Evolutionary conservation across 352 stramenopile species (phyloP).

Genomic region (Globisporangium nagaii): DNA sequence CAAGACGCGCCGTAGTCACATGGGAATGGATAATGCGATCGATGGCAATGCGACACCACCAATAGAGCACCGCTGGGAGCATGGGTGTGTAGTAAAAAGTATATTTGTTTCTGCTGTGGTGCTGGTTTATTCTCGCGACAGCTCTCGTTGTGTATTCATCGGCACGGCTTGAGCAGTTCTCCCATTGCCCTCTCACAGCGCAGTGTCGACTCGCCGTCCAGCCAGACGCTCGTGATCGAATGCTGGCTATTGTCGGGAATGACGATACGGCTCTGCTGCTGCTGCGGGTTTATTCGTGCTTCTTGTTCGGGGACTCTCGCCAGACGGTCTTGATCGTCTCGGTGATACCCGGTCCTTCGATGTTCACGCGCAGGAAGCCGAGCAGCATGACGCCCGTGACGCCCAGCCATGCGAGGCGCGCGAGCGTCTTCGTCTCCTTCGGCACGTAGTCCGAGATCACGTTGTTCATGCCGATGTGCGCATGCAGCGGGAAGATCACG

Average conservation of each 20-base stretch:
- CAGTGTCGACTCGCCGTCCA: not conserved
- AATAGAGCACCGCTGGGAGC: too few relatives aligned
- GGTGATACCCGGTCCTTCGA: slow-evolving; percentile 79
- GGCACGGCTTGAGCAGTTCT: not conserved
- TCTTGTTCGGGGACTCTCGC: slow-evolving; percentile 71
- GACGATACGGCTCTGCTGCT: too few relatives aligned
- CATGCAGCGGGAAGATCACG: slow-evolving; percentile 84
- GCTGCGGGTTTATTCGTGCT: slow-evolving; percentile 27
- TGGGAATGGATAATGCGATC: too few relatives aligned
- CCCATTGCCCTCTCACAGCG: not conserved
- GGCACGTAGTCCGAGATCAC: slow-evolving; percentile 94
- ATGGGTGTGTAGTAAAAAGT: not conserved
- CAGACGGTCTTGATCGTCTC: slow-evolving; percentile 86
- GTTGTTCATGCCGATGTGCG: slow-evolving; percentile 93
- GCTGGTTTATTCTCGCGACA: not conserved
- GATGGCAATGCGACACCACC: not conserved
- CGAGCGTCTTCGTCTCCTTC: slow-evolving; percentile 56
- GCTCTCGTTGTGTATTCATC: not conserved
- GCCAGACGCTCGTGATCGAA: too few relatives aligned
- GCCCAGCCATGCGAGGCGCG: slow-evolving; percentile 61
- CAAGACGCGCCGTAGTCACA: too few relatives aligned
- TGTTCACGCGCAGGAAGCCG: slow-evolving; percentile 79
- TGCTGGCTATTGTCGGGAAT: too few relatives aligned
- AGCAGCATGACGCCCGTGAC: slow-evolving; percentile 78
- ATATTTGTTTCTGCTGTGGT: not conserved